A percentile compares a stretch with the other conserved stretches of the same genome.
phyloP scores from a whole-genome alignment of 345 rosid genomes.

The Orychophragmus violaceus region DNA sequence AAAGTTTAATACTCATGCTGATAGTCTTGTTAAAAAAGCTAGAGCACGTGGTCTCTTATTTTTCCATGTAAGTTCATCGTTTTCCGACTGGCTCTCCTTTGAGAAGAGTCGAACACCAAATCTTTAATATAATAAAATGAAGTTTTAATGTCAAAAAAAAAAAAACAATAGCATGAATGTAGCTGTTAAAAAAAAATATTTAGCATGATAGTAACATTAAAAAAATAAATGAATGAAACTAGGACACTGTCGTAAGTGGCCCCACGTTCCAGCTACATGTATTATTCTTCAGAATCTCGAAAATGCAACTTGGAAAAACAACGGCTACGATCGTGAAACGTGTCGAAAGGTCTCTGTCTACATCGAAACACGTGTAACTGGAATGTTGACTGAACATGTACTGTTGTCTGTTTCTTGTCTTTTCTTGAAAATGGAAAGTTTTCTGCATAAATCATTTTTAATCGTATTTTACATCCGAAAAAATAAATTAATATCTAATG shows the following conservation, averaged over 20 bases:
- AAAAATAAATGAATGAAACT: background rate
- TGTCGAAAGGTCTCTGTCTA: background rate
- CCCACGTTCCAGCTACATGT: background rate
- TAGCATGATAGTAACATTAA: background rate
- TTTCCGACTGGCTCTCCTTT: too few relatives aligned
- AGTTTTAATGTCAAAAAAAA: too few relatives aligned
- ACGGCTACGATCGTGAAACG: background rate
- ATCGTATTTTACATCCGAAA: background rate
- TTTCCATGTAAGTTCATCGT: too few relatives aligned
- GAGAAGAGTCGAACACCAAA: too few relatives aligned
- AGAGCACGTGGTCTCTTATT: too few relatives aligned
- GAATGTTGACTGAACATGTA: constrained; percentile 16
- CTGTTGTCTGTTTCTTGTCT: constrained; percentile 9
- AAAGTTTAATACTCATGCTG: too few relatives aligned
- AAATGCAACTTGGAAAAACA: background rate
- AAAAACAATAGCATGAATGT: too few relatives aligned
- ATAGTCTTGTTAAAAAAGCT: too few relatives aligned
- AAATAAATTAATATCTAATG: background rate
- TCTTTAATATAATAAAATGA: too few relatives aligned
- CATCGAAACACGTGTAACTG: background rate
- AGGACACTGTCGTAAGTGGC: background rate
- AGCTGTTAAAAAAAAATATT: too few relatives aligned
- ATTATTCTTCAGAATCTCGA: constrained; percentile 8
- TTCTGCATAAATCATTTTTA: background rate
- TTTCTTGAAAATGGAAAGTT: constrained; percentile 7